Conservation (phyloP, 495 filamentous ascomycete genomes). For the Xeromyces bisporus region DNA sequence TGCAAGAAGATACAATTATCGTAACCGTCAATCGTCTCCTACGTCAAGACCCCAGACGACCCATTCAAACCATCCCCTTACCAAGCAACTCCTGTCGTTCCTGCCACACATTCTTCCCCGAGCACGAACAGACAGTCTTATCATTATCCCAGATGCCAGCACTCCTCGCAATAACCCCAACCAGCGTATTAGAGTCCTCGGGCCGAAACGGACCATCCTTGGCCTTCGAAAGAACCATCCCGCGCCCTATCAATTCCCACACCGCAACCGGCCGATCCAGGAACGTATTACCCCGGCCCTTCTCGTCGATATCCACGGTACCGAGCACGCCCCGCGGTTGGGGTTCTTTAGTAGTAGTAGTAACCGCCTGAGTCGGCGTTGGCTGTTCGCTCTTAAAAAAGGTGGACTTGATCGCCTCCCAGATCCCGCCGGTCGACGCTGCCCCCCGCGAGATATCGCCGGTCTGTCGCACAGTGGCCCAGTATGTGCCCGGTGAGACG, state of each 20-base stretch:
- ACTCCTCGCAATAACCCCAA: slow-evolving; percentile 85
- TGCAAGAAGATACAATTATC: no score
- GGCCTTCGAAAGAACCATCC: slow-evolving; percentile 57
- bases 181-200: slow-evolving; percentile 66
- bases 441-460: slow-evolving; percentile 80
- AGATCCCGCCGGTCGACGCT: slow-evolving; percentile 65
- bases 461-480: slow-evolving; percentile 64
- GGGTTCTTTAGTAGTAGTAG: slow-evolving; percentile 14
- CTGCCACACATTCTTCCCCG: slow-evolving; percentile 95
- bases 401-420: slow-evolving; percentile 42
- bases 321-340: slow-evolving; percentile 55
- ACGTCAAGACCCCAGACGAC: neutral
- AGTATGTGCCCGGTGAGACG: slow-evolving; percentile 64
- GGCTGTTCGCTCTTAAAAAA: slow-evolving; percentile 27
- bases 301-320: slow-evolving; percentile 44
- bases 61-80: slow-evolving; percentile 58
- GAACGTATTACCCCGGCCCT: slow-evolving; percentile 55
- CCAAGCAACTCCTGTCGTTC: slow-evolving; percentile 78
- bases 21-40: no score
- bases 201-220: slow-evolving; percentile 33
- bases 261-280: slow-evolving; percentile 66
- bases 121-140: slow-evolving; percentile 90
- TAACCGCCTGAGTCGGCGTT: no score
- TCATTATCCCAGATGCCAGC: slow-evolving; percentile 97
- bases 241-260: slow-evolving; percentile 90